Conservation (phyloP, 345 rosid species). For the Dipteronia sinensis region DNA sequence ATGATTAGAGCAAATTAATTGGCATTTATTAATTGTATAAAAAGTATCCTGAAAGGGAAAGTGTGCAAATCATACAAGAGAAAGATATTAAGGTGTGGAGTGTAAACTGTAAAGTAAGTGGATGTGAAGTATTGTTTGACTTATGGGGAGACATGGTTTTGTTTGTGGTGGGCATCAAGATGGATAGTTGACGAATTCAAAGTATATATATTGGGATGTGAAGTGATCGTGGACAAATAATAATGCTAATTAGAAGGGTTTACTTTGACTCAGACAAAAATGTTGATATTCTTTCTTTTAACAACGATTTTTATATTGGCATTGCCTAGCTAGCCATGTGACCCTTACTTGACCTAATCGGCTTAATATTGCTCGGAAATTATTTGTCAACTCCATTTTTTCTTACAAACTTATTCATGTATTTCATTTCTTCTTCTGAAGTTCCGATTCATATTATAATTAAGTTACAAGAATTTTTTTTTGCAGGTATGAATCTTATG, state of each 20-base stretch:
- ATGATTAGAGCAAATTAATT: background rate
- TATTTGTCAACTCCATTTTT: no score
- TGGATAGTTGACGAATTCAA: background rate
- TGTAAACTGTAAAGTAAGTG: background rate
- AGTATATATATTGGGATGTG: background rate
- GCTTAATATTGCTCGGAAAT: no score
- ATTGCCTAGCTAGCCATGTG: background rate
- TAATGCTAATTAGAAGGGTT: background rate
- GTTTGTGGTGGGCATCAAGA: background rate
- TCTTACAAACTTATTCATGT: no score
- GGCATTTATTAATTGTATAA: background rate
- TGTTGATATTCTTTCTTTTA: background rate
- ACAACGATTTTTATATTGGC: background rate
- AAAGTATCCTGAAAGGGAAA: background rate
- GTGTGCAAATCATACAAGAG: no score
- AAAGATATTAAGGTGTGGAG: no score
- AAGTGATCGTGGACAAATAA: background rate
- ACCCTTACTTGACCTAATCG: background rate
- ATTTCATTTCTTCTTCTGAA: no score
- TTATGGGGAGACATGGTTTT: background rate
- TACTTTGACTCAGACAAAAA: conserved; percentile 15
- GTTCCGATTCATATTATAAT: no score
- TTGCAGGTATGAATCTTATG: no score
- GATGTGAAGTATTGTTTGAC: conserved; percentile 1
- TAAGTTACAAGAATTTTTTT: no score